Conservation (phyloP, 805 yeast species). For the Schizosaccharomyces japonicus region DNA sequence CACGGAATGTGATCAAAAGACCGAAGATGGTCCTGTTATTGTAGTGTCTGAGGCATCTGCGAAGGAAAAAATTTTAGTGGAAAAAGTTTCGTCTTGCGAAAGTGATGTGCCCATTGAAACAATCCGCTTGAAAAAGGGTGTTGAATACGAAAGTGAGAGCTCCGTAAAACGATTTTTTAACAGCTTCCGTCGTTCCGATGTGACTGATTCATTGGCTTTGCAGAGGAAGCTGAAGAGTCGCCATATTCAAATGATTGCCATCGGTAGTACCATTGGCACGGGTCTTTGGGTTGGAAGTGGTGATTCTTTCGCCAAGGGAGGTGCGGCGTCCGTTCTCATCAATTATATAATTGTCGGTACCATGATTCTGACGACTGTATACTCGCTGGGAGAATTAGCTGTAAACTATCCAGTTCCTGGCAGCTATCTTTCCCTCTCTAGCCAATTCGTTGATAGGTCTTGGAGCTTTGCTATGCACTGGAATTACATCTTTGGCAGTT, state of each 20-base stretch:
- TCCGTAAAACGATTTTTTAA: too few relatives aligned
- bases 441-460: constrained; percentile 34
- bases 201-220: too few relatives aligned
- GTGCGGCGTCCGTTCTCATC: constrained; percentile 32
- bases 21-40: too few relatives aligned
- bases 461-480: constrained; percentile 33
- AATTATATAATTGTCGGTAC: constrained; percentile 20
- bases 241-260: constrained; percentile 36
- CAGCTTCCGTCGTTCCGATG: too few relatives aligned
- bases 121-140: too few relatives aligned
- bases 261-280: constrained; percentile 67
- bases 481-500: constrained; percentile 51
- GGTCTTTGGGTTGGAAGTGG: constrained; percentile 27
- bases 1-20: too few relatives aligned
- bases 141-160: too few relatives aligned
- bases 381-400: constrained; percentile 36
- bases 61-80: too few relatives aligned
- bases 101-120: too few relatives aligned
- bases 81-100: too few relatives aligned
- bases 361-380: constrained; percentile 28
- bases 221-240: constrained; percentile 19
- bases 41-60: too few relatives aligned
- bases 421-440: constrained; percentile 36
- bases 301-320: constrained; percentile 9
- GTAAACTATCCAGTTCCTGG: constrained; percentile 43